These are phyloP conservation scores for Paramecium biaurelia DNA, from an alignment of 73 alveolate genomes.

Conservation along the genomic window DNA sequence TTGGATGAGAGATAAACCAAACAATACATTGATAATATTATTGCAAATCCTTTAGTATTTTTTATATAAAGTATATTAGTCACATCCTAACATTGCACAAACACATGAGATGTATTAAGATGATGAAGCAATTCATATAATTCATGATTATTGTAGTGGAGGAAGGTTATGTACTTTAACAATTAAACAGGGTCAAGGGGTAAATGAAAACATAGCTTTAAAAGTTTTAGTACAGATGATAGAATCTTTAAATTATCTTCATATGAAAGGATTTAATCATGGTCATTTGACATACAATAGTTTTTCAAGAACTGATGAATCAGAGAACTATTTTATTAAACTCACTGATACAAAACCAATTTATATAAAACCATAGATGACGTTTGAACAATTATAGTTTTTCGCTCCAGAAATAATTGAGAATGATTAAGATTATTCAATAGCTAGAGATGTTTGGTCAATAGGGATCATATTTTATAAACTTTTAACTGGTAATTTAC, in stretches of 20 bases:
- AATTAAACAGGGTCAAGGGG: neutral
- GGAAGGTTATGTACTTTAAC: neutral
- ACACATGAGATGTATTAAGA: neutral
- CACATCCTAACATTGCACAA: neutral
- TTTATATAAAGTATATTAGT: neutral
- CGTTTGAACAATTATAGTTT: neutral
- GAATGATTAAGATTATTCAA: neutral
- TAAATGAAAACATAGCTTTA: neutral
- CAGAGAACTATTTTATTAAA: neutral
- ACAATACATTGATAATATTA: neutral
- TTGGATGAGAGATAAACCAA: neutral
- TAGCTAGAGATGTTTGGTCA: slow-evolving; percentile 12
- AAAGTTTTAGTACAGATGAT: neutral
- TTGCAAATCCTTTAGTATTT: neutral
- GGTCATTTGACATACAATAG: neutral
- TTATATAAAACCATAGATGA: neutral
- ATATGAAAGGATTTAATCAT: neutral
- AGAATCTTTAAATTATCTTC: neutral
- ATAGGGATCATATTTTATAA: neutral
- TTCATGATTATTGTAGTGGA: neutral
- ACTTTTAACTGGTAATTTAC: neutral
- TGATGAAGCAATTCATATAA: neutral
- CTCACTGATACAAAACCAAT: neutral
- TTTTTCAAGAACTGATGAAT: neutral
- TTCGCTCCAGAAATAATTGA: neutral